These are phyloP conservation scores for Shiraia sp. DNA, from an alignment of 2,329 filamentous ascomycete genomes.

Conservation along the genomic window DNA sequence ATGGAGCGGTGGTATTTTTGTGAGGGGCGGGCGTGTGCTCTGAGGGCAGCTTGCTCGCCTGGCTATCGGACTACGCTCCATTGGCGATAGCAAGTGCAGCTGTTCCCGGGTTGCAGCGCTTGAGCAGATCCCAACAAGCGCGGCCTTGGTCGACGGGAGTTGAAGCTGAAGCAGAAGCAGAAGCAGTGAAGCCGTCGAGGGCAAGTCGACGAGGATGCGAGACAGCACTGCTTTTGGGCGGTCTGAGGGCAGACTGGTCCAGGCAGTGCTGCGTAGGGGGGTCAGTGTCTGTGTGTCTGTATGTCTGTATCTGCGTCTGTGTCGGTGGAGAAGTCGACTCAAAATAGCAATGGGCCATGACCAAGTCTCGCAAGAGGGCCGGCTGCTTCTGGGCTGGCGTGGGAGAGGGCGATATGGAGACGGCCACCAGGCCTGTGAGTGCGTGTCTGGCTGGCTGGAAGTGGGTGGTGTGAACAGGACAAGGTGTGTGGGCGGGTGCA, in stretches of 20 bases:
- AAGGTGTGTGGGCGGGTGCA: constrained; percentile 7
- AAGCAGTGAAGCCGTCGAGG: not conserved
- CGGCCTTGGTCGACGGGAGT: no score
- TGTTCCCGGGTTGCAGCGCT: constrained; percentile 6
- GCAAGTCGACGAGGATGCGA: no score
- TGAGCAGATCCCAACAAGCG: constrained; percentile 14
- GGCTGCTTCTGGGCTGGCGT: constrained; percentile 2
- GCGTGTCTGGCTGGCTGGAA: constrained; percentile 1
- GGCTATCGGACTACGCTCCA: constrained; percentile 8
- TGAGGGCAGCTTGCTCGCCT: no score
- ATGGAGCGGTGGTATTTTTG: no score
- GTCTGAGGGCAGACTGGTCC: no score
- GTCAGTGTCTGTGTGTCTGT: no score
- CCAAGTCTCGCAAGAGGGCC: constrained; percentile 7
- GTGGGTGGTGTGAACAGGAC: not conserved
- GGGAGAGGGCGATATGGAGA: not conserved
- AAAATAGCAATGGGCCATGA: not conserved
- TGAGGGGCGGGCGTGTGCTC: no score
- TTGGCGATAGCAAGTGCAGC: constrained; percentile 11
- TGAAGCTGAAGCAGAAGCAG: constrained; percentile 2
- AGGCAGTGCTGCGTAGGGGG: no score
- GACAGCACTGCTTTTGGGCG: no score
- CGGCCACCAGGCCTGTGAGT: not conserved
- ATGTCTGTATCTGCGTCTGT: no score
- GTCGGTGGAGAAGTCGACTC: no score